A percentile compares a stretch with the other conserved stretches of the same genome.
These are phyloP conservation scores for Malus sylvestris DNA, from an alignment of 306 rosid species.

Conservation along the genomic window DNA sequence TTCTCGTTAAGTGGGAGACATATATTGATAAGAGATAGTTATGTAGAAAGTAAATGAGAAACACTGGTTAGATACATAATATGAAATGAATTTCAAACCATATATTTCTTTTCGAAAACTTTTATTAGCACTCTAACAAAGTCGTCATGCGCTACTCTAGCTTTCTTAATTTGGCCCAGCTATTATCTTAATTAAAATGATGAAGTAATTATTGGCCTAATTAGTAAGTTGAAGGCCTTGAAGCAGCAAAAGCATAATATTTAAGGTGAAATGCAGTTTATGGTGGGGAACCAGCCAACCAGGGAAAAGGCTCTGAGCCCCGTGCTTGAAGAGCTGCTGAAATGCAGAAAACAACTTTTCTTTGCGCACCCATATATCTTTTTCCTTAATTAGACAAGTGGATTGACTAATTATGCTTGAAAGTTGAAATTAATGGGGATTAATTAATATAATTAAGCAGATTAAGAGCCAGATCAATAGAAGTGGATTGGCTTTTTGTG, in stretches of 20 bases:
- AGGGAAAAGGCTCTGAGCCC: constrained; percentile 3
- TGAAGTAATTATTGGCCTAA: neutral
- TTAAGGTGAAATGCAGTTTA: neutral
- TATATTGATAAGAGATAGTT: too few relatives aligned
- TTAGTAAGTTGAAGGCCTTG: neutral
- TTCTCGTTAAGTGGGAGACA: too few relatives aligned
- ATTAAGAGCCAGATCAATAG: neutral
- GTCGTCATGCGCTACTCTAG: neutral
- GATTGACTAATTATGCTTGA: neutral
- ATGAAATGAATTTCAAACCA: too few relatives aligned
- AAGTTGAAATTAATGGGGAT: neutral
- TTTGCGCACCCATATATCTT: neutral
- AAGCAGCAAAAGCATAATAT: neutral
- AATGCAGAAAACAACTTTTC: neutral
- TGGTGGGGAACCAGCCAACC: neutral
- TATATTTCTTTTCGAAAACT: too few relatives aligned
- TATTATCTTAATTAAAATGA: neutral
- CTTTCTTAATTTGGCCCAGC: neutral
- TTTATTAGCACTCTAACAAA: neutral
- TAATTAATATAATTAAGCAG: neutral
- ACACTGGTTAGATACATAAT: too few relatives aligned
- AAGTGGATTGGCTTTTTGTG: constrained; percentile 4
- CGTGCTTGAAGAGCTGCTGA: constrained; percentile 4
- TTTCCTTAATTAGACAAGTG: constrained; percentile 5
- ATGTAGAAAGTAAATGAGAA: too few relatives aligned